Conservation (phyloP, 441 rosid genomes). For the Rhodomyrtus psidioides region DNA sequence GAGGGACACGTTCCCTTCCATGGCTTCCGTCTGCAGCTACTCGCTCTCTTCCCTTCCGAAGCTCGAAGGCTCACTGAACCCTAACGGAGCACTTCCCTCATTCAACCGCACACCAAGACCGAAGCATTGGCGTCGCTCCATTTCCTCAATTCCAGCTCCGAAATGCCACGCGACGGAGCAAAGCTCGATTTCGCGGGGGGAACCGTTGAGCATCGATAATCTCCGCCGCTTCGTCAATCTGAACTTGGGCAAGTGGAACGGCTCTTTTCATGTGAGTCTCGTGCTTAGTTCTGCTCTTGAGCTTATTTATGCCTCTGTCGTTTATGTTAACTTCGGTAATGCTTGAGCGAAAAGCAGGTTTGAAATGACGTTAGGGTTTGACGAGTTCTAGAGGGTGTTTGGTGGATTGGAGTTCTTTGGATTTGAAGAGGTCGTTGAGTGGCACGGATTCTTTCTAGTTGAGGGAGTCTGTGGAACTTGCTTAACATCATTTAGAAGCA, state of each 20-base stretch:
- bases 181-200: conserved; percentile 17
- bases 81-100: neutral
- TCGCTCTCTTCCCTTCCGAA: neutral
- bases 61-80: neutral
- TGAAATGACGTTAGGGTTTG: neutral
- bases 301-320: neutral
- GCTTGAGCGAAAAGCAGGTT: neutral
- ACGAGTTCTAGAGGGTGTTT: neutral
- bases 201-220: conserved; percentile 57
- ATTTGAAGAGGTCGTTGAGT: neutral
- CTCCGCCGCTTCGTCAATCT: conserved; percentile 62
- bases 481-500: too few relatives aligned
- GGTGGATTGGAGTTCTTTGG: neutral
- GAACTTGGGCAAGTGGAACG: conserved; percentile 74
- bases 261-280: conserved; percentile 58
- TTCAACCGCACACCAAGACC: neutral
- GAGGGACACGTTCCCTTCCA: neutral
- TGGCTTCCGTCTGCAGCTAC: conserved; percentile 3
- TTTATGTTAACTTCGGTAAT: neutral
- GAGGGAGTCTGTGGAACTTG: too few relatives aligned
- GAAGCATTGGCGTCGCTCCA: neutral
- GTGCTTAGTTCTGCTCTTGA: neutral
- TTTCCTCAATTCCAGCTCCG: conserved; percentile 13
- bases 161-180: conserved; percentile 11
- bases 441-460: too few relatives aligned